phyloP scores from a whole-genome alignment of 768 basidiomycete species.

The Lactarius trivialis region DNA sequence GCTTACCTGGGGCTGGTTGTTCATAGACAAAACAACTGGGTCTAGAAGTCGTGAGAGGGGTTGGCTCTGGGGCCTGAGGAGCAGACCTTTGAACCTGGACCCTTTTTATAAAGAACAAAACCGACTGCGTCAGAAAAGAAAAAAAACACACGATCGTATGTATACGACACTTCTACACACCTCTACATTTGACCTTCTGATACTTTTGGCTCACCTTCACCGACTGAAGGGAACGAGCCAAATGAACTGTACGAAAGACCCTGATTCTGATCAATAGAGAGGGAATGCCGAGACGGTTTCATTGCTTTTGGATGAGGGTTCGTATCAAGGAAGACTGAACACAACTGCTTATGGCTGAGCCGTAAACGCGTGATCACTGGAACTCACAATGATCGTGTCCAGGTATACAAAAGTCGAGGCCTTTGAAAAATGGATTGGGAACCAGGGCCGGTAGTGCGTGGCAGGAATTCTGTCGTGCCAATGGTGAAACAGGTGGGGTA shows the following conservation, averaged over 20 bases:
- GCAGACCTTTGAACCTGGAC: not conserved
- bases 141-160: constrained; percentile 3
- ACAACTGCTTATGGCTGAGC: constrained; percentile 12
- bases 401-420: constrained; percentile 21
- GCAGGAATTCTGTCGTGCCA: constrained; percentile 6
- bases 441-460: constrained; percentile 17
- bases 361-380: constrained; percentile 10
- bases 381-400: constrained; percentile 8
- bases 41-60: constrained; percentile 15
- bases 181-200: constrained; percentile 2
- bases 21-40: constrained; percentile 68
- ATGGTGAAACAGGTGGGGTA: constrained; percentile 14
- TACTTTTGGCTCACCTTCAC: not conserved
- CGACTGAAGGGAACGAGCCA: not conserved
- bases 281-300: constrained; percentile 9
- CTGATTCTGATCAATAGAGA: constrained; percentile 11
- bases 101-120: constrained; percentile 5
- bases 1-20: constrained; percentile 37
- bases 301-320: constrained; percentile 16
- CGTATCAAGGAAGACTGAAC: not conserved
- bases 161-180: constrained; percentile 9
- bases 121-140: constrained; percentile 5
- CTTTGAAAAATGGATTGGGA: constrained; percentile 20
- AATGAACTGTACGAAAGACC: constrained; percentile 17
- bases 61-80: constrained; percentile 16